Percentiles rank a stretch among this genome's conserved stretches.
phyloP scores from a whole-genome alignment of 148 eudicot species.

The Persicaria tinctoria region DNA sequence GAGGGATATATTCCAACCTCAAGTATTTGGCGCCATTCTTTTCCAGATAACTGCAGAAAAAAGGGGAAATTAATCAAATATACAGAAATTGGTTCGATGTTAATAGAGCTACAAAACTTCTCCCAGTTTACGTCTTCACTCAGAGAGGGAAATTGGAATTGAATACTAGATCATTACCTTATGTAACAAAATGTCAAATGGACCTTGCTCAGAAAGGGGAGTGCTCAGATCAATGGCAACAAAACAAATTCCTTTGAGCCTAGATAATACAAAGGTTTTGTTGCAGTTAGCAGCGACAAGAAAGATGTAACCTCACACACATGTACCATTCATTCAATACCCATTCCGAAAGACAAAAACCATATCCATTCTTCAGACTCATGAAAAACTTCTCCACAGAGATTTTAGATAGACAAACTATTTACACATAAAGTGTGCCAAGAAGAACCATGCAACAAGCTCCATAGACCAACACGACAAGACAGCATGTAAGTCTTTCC shows the following conservation, averaged over 20 bases:
- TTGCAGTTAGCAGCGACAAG: neutral
- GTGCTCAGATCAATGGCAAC: slow-evolving; percentile 75
- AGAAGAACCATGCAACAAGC: neutral
- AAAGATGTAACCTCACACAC: neutral
- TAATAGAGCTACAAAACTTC: neutral
- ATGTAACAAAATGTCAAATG: slow-evolving; percentile 82
- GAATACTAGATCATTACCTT: slow-evolving; percentile 40
- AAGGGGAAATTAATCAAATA: neutral
- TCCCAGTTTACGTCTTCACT: neutral
- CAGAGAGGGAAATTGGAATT: neutral
- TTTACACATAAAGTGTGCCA: neutral
- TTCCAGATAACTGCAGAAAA: slow-evolving; percentile 69
- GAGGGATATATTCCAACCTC: slow-evolving; percentile 48
- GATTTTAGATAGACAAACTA: neutral
- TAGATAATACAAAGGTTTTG: slow-evolving; percentile 22
- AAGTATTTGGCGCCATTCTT: slow-evolving; percentile 74
- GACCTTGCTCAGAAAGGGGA: slow-evolving; percentile 90
- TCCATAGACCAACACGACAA: neutral
- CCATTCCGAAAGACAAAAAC: neutral
- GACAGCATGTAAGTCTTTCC: neutral
- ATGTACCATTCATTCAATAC: neutral
- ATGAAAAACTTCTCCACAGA: neutral
- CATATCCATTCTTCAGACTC: neutral
- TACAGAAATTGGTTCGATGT: neutral
- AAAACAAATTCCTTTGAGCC: slow-evolving; percentile 83